Evolutionary conservation across 352 stramenopile species (phyloP), one percentile per base, ranked within the genome.

Genomic region (Globisporangium camurandrum): DNA sequence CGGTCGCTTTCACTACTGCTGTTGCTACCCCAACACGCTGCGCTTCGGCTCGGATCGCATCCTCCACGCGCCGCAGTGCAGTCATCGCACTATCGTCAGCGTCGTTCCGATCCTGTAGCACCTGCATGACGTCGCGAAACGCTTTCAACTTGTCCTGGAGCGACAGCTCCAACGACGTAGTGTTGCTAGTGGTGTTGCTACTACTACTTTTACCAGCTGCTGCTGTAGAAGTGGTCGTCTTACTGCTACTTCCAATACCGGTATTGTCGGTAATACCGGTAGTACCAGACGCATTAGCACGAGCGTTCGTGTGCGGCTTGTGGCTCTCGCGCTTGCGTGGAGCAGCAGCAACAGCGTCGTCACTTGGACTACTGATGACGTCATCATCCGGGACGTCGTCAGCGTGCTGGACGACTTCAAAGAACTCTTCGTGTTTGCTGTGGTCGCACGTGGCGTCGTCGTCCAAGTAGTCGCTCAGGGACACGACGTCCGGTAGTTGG

Each of bases 351-450:
- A n/a, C n/a, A n/a, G n/a, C n/a, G n/a, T n/a, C n/a, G n/a, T n/a
- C n/a, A n/a, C n/a, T n/a, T n/a, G n/a, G n/a, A n/a, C n/a, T n/a
- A n/a, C n/a, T n/a, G n/a, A n/a, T 67, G 4, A 82, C 61, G 9
- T 86, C 77, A 24, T 89, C 78, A 46, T 88, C 77, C 0, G 74
- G 69, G 10, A 89, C 71, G 36, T 88, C 74, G 40, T 78, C 77
- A 1, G 67, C 45, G 23, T 66, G 74, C 44, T 86, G 69, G 17
- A 92, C 66, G n/a, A 87, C 62, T 28, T 93, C 81, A 20, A 93
- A 89, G 48, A 87, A 88, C 49, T 93, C 81, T 61, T 89, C 81
- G 45, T 93, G 77, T 49, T 90, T 64, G 8, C 69, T 70, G 41
- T 86, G 79, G 26, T 88, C 71, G 26, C 73, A 80, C 46, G 78